Percentiles rank a stretch among this genome's conserved stretches.
Evolutionary conservation across 2,329 filamentous ascomycete genomes (phyloP).

Genomic region (Remersonia thermophila): DNA sequence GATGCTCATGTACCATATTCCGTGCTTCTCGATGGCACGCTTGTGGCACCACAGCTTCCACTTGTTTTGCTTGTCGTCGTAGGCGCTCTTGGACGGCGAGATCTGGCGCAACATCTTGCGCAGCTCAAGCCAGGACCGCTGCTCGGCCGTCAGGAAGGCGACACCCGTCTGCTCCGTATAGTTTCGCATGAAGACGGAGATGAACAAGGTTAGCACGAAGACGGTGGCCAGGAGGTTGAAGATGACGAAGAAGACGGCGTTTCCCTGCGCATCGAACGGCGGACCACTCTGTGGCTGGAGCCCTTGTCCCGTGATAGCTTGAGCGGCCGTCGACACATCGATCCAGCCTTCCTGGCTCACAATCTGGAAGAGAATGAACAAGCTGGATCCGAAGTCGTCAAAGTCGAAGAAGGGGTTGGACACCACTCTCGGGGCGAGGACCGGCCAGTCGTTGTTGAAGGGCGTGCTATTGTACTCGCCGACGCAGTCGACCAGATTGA

Average conservation of each 20-base stretch:
- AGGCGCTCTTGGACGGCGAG: constrained; percentile 84
- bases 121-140: constrained; percentile 91
- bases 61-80: constrained; percentile 59
- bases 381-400: constrained; percentile 82
- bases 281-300: constrained; percentile 58
- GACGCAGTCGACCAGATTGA: constrained; percentile 60
- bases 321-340: constrained; percentile 76
- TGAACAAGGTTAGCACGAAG: constrained; percentile 92
- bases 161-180: constrained; percentile 98
- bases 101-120: constrained; percentile 86
- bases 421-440: constrained; percentile 71
- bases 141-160: constrained; percentile 87
- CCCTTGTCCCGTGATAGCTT: constrained; percentile 67
- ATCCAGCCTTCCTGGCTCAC: constrained; percentile 98
- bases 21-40: constrained; percentile 83
- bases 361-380: constrained; percentile 97
- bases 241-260: constrained; percentile 85
- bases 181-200: constrained; percentile 99
- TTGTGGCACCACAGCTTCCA: constrained; percentile 95
- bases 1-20: constrained; percentile 76
- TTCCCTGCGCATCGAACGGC: constrained; percentile 49
- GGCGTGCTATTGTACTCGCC: constrained; percentile 70
- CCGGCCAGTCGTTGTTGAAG: constrained; percentile 60
- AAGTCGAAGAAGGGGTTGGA: constrained; percentile 81
- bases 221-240: constrained; percentile 96